Conservation (phyloP, 305 asterid species). For the Fraxinus greggii region DNA sequence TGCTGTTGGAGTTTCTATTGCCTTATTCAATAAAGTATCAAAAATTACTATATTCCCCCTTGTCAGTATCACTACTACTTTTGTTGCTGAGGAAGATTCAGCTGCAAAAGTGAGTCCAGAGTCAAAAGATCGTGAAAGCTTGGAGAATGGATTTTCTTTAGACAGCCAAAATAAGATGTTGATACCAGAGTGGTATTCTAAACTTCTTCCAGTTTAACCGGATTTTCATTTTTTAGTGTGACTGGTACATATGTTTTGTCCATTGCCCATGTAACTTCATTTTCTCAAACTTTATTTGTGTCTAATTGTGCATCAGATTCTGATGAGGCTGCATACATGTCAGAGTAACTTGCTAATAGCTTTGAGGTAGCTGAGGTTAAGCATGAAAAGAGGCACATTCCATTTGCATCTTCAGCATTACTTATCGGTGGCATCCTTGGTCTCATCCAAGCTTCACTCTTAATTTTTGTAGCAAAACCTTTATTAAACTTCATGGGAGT, state of each 20-base stretch:
- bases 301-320: slow-evolving; percentile 25
- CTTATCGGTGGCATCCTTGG: slow-evolving; percentile 65
- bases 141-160: slow-evolving; percentile 24
- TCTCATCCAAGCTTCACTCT: slow-evolving; percentile 54
- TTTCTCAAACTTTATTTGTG: background rate
- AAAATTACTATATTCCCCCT: slow-evolving; percentile 67
- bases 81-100: slow-evolving; percentile 69
- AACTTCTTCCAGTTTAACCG: background rate
- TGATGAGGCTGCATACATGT: slow-evolving; percentile 27
- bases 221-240: background rate
- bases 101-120: slow-evolving; percentile 15
- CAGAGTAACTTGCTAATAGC: slow-evolving; percentile 15
- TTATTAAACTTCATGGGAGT: slow-evolving; percentile 71
- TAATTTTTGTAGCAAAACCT: slow-evolving; percentile 63
- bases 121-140: slow-evolving; percentile 29
- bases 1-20: slow-evolving; percentile 74
- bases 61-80: slow-evolving; percentile 69
- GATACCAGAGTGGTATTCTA: slow-evolving; percentile 43
- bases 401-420: slow-evolving; percentile 68
- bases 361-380: slow-evolving; percentile 27
- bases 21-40: slow-evolving; percentile 67
- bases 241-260: background rate
- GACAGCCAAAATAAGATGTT: slow-evolving; percentile 43
- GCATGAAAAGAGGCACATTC: slow-evolving; percentile 46
- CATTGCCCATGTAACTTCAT: background rate